Base-by-base conservation (phyloP, 306 rosid genomes). In the Ceratonia siliqua region DNA sequence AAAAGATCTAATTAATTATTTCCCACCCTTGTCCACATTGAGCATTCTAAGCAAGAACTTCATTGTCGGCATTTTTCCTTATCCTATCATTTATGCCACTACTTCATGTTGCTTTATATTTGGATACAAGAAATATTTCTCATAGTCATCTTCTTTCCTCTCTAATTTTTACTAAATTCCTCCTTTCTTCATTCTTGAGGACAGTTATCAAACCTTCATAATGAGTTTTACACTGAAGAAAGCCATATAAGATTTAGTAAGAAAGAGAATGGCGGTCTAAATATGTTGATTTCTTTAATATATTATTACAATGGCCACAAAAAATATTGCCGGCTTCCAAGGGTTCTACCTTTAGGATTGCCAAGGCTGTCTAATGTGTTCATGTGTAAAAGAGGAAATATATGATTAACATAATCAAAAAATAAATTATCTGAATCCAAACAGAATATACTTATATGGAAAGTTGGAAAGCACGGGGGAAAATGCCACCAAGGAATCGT, bases 271-370 rank as follows among this genome's bases (percentile, higher is more conserved):
- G 3, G 4, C 20, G 30, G 0, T 62, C 12, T 17, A 28, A 21
- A 17, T 5, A 36, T 10, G 33, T 21, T 43, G 39, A 27, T n/a
- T 8, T n/a, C 8, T 25, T 38, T 55, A 35, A 5, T 52, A 21
- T 54, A 54, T 25, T 14, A 32, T 32, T 75, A 38, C 24, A 27
- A 63, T 7, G 39, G 28, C 76, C 76, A 55, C 28, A 69, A 54
- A 10, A 32, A 27, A 49, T 24, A 62, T 6, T 30, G 32, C 38
- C 61, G 49, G 78, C 56, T 59, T 58, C 69, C 53, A 20, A 22
- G 36, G 62, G 2, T n/a, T 1, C 8, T 73, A 55, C 4, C 38
- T 30, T 21, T n/a, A 25, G 43, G 50, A 5, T 42, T 33, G 48
- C 45, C 48, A 59, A 21, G 70, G 15, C 50, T 38, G 42, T 2